phyloP scores from a whole-genome alignment of 169 alveolate species.

The Neospora caninum region DNA sequence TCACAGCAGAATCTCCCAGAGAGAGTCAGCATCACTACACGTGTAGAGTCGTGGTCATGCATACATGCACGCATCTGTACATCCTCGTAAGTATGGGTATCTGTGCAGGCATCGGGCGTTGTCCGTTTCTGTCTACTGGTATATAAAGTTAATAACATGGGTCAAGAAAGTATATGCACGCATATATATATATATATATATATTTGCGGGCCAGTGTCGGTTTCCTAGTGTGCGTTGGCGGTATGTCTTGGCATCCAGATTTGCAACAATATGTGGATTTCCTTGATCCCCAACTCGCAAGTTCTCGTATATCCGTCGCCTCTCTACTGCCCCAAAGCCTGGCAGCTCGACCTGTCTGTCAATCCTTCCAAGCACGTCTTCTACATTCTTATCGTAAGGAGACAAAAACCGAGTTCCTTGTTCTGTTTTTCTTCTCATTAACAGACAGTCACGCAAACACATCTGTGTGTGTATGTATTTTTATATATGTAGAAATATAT shows the following conservation, averaged over 20 bases:
- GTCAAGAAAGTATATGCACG: no score
- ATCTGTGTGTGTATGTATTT: not conserved
- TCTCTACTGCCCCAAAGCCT: constrained; percentile 10
- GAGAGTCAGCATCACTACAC: no score
- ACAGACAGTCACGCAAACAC: not conserved
- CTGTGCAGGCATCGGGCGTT: no score
- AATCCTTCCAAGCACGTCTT: constrained; percentile 38
- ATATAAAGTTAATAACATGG: no score
- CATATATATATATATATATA: no score
- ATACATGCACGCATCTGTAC: not conserved
- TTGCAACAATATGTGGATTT: constrained; percentile 54
- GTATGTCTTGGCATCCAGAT: not conserved
- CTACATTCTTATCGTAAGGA: constrained; percentile 46
- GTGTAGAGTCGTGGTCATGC: no score
- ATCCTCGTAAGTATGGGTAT: not conserved
- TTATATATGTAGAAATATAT: not conserved
- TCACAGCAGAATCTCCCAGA: no score
- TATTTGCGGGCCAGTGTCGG: no score
- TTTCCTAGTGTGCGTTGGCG: no score
- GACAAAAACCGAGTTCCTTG: not conserved
- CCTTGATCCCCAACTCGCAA: constrained; percentile 58
- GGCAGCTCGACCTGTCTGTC: constrained; percentile 64
- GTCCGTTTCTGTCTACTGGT: no score
- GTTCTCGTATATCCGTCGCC: constrained; percentile 48
- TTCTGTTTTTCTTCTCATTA: not conserved